Percentiles rank a stretch among this genome's conserved stretches.
These are phyloP conservation scores for Irineochytrium annulatum DNA, from an alignment of 192 early-diverging fungal genomes.

Conservation along the genomic window DNA sequence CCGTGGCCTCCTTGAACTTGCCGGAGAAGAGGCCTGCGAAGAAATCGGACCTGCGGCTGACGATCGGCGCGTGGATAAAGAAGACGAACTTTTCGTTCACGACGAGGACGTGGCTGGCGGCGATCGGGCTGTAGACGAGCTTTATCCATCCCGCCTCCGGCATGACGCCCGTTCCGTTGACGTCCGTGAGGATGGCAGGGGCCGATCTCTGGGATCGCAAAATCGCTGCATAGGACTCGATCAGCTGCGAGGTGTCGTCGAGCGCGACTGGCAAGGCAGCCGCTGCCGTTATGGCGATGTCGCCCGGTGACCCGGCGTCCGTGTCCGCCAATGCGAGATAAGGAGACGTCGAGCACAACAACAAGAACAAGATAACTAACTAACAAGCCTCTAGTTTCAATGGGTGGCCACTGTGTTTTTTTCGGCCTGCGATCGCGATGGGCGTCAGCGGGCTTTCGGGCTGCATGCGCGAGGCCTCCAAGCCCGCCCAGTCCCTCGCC, in stretches of 20 bases:
- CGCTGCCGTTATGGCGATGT: neutral
- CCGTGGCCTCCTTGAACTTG: too few species aligned
- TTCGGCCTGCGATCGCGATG: conserved; percentile 4
- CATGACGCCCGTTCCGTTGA: too few species aligned
- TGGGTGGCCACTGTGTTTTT: neutral
- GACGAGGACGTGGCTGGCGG: too few species aligned
- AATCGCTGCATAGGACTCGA: neutral
- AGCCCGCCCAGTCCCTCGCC: neutral
- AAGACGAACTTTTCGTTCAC: neutral
- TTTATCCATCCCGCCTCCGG: too few species aligned
- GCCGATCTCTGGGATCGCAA: neutral
- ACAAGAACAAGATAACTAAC: too few species aligned
- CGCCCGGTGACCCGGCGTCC: neutral
- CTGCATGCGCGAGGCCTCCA: conserved; percentile 2
- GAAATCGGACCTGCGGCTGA: too few species aligned
- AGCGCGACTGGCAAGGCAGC: neutral
- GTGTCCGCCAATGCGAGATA: neutral
- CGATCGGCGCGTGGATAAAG: neutral
- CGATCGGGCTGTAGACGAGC: too few species aligned
- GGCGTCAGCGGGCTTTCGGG: conserved; percentile 12
- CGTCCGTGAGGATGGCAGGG: neutral
- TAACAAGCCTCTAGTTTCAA: neutral
- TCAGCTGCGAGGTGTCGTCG: too few species aligned
- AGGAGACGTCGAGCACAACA: neutral
- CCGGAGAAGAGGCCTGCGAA: too few species aligned